phyloP scores from a whole-genome alignment of 441 rosid genomes.

The Corymbia calophylla region DNA sequence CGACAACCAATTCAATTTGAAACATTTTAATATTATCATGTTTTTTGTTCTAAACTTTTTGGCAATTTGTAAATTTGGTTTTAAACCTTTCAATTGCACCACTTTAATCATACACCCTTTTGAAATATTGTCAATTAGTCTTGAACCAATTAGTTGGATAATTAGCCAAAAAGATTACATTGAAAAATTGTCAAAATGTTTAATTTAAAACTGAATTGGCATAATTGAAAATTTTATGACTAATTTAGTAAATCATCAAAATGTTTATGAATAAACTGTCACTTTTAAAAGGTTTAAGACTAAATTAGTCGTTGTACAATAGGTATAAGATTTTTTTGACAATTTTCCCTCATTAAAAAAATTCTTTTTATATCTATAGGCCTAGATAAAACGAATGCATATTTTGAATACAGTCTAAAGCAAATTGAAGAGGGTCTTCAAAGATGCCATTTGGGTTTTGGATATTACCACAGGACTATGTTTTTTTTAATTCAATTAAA shows the following conservation, averaged over 20 bases:
- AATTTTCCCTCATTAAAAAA: background rate
- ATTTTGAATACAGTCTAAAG: background rate
- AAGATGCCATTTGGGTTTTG: background rate
- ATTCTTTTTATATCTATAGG: background rate
- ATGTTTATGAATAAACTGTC: no score
- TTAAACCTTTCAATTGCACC: background rate
- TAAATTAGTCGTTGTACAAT: rapidly evolving
- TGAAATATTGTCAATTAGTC: background rate
- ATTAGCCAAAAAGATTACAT: no score
- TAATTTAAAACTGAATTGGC: no score
- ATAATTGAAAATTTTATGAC: no score
- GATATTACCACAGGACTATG: background rate
- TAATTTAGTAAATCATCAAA: background rate
- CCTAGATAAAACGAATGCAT: background rate
- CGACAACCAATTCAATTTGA: no score
- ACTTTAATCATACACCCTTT: no score
- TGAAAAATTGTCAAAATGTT: no score
- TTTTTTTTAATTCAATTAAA: background rate
- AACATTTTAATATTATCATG: no score
- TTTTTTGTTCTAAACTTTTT: no score
- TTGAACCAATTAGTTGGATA: background rate
- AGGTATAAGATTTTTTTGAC: no score
- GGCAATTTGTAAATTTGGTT: no score
- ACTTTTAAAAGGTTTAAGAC: background rate
- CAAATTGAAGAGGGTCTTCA: background rate